Base-by-base conservation (phyloP, 2,329 filamentous ascomycete species). In the Graphilbum fragrans region DNA sequence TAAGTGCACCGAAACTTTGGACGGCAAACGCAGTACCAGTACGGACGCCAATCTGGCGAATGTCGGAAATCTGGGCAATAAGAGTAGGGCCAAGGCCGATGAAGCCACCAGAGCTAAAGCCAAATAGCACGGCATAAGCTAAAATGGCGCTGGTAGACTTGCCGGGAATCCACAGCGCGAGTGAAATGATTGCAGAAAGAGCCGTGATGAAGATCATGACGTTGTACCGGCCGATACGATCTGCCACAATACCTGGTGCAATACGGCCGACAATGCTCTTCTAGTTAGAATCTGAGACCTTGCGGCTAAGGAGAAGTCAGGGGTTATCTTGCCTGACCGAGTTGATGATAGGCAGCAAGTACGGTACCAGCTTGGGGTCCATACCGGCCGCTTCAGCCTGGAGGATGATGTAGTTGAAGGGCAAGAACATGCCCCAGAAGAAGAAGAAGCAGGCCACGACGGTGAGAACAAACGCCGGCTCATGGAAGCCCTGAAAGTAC, bases 51-150 rank as follows among this genome's bases (percentile, higher is more conserved):
- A 81, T 71, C 52, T 77, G 65, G 3, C 67, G 61, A 41, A 78
- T 66, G 37, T 77, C 72, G 1, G 68, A 72, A 44, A 81, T 74
- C 49, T 80, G 74, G 1, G 72, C 74, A 7, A 82, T 59, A 8
- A 77, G 58, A 0, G 72, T 64, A 0, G 77, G 72, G 1, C 65
- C 59, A 16, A 84, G 58, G 2, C 70, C 70, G 38, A 82, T 70
- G 50, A 75, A 80, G 3, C 72, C 72, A 12, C 80, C 80, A 1
- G 73, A 77, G 12, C 66, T 65, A 55, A 84, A 81, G 6, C 80
- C 80, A 48, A 78, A 84, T 2, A 82, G 52, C 3, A 67, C 64
- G 14, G 70, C 67, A 57, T 80, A 84, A 16, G 72, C 61, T 38
- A 83, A 67, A 29, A 76, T 70, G 3, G 70, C 66, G 1, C 65